These are phyloP conservation scores for Ogataea haglerorum DNA, from an alignment of 805 yeast species.

Conservation along the genomic window DNA sequence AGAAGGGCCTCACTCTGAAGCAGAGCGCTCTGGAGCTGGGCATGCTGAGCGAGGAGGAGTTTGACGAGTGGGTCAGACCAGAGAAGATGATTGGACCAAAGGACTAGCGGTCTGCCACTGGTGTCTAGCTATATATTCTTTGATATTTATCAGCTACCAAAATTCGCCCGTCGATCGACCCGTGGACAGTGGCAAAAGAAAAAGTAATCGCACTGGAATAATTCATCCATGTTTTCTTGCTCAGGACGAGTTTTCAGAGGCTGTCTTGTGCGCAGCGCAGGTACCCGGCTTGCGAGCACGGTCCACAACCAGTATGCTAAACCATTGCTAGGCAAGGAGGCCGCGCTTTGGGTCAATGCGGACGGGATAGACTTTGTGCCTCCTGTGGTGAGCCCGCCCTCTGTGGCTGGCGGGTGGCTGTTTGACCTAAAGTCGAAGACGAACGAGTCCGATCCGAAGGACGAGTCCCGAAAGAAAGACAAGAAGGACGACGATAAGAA, in stretches of 20 bases:
- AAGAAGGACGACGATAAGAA: conserved; percentile 29
- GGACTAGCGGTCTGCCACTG: conserved; percentile 6
- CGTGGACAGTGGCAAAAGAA: conserved; percentile 9
- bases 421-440: conserved; percentile 8
- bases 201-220: conserved; percentile 4
- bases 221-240: conserved; percentile 16
- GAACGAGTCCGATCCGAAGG: conserved; percentile 20
- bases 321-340: neutral
- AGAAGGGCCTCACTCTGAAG: conserved; percentile 94
- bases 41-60: conserved; percentile 78
- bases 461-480: conserved; percentile 27
- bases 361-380: conserved; percentile 1
- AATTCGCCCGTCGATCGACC: conserved; percentile 4
- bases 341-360: neutral
- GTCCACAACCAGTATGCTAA: conserved; percentile 14
- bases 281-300: conserved; percentile 15
- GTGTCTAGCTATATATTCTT: neutral
- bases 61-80: conserved; percentile 96
- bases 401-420: neutral
- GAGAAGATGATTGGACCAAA: conserved; percentile 98
- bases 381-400: neutral
- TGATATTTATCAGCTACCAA: conserved; percentile 1
- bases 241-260: conserved; percentile 13
- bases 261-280: conserved; percentile 3
- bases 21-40: conserved; percentile 91